Base-by-base conservation (phyloP, 306 rosid species). In the Spatholobus suberectus region DNA sequence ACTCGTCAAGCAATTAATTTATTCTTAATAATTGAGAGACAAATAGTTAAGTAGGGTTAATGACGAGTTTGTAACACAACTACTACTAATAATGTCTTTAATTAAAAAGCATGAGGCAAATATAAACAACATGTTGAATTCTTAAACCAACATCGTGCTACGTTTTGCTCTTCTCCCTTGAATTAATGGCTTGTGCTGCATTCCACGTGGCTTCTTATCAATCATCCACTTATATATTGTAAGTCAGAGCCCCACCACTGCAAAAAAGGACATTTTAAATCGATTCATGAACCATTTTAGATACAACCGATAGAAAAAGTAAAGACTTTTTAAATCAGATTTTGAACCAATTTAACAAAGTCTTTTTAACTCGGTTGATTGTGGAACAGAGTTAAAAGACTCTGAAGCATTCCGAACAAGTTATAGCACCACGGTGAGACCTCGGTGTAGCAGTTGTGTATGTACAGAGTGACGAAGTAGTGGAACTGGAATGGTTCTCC, bases 401-500 rank as follows among this genome's bases (percentile, higher is more conserved):
- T n/a, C n/a, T n/a, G n/a, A n/a, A n/a, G n/a, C n/a, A n/a, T n/a
- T n/a, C n/a, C n/a, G n/a, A n/a, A n/a, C n/a, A n/a, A n/a, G n/a
- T n/a, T n/a, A n/a, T n/a, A n/a, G n/a, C n/a, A n/a, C n/a, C n/a
- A n/a, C n/a, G n/a, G n/a, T n/a, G n/a, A n/a, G n/a, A n/a, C n/a
- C n/a, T n/a, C n/a, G n/a, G n/a, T n/a, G n/a, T n/a, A n/a, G n/a
- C n/a, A n/a, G n/a, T n/a, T n/a, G n/a, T n/a, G n/a, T n/a, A n/a
- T n/a, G n/a, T n/a, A n/a, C 89, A 93, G 97, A 89, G 81, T 59
- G 94, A 87, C 23, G 95, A 91, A 40, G 73, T 82, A 68, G 98
- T 92, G 26, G 98, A 95, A 75, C 90, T 95, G 69, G 98, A 95
- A 82, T 95, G 99, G 99, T 89, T 95, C 20, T 93, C 99, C 76